phyloP scores from a whole-genome alignment of 345 rosid species.

The Firmiana major region DNA sequence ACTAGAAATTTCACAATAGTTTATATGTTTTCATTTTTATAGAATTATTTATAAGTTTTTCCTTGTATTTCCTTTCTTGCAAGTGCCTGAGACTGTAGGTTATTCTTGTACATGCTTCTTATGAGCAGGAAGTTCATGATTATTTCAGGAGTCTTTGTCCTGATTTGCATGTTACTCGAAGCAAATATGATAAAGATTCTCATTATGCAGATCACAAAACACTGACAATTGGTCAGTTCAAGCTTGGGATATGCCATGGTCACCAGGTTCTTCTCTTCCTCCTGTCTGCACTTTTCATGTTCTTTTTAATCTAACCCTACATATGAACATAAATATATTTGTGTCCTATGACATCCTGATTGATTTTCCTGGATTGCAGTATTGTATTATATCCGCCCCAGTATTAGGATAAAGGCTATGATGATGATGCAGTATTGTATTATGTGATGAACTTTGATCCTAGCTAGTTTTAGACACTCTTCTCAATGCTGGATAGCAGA shows the following conservation, averaged over 20 bases:
- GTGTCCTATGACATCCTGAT: background rate
- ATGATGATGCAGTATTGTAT: background rate
- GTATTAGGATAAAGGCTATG: too few species aligned
- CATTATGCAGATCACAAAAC: conserved; percentile 80
- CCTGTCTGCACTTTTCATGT: background rate
- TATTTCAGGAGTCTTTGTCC: conserved; percentile 89
- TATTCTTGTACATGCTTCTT: background rate
- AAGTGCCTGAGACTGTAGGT: too few species aligned
- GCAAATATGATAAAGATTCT: conserved; percentile 83
- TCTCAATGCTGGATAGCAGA: background rate
- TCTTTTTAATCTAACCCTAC: background rate
- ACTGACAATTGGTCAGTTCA: conserved; percentile 90
- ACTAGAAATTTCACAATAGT: too few species aligned
- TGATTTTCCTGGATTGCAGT: background rate
- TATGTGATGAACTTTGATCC: background rate
- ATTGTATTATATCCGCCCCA: background rate
- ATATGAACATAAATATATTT: background rate
- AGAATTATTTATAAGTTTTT: background rate
- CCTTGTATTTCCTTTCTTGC: background rate
- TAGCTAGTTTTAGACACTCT: background rate
- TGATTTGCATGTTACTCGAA: conserved; percentile 76
- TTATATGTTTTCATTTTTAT: background rate
- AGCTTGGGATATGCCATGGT: conserved; percentile 89
- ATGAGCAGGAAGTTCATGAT: conserved; percentile 80
- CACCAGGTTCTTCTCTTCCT: conserved; percentile 62